These are phyloP conservation scores for Geranomyces michiganensis DNA, from an alignment of 192 early-diverging fungal genomes.

Conservation along the genomic window DNA sequence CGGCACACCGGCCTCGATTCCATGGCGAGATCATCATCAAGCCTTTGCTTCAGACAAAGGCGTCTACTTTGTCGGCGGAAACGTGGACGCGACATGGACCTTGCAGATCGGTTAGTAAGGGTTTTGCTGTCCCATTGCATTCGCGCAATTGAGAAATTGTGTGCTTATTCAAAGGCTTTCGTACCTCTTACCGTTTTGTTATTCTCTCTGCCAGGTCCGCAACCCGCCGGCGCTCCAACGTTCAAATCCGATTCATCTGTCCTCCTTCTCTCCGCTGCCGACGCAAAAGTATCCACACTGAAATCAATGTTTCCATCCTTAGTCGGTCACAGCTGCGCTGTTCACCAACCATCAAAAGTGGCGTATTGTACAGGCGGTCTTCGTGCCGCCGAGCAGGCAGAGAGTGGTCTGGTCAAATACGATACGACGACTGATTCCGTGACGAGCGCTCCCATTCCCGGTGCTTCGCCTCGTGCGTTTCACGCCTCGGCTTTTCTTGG, in stretches of 20 bases:
- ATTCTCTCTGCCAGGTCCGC: background rate
- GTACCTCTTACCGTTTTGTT: background rate
- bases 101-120: background rate
- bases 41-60: conserved; percentile 13
- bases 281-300: background rate
- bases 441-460: background rate
- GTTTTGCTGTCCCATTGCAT: too few relatives aligned
- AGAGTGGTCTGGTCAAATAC: background rate
- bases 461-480: conserved; percentile 17
- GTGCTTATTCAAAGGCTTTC: too few relatives aligned
- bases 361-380: conserved; percentile 32
- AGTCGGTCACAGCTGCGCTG: conserved; percentile 28
- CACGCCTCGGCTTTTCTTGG: conserved; percentile 16
- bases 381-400: conserved; percentile 2
- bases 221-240: background rate
- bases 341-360: background rate
- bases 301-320: conserved; percentile 10
- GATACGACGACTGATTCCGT: conserved; percentile 2
- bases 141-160: too few relatives aligned
- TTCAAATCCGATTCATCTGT: background rate
- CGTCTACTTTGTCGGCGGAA: conserved; percentile 27
- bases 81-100: background rate
- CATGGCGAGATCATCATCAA: conserved; percentile 31
- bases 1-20: background rate
- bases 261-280: background rate